These are phyloP conservation scores for Hypsizygus ulmarius DNA, from an alignment of 1,284 basidiomycete species.

Conservation along the genomic window DNA sequence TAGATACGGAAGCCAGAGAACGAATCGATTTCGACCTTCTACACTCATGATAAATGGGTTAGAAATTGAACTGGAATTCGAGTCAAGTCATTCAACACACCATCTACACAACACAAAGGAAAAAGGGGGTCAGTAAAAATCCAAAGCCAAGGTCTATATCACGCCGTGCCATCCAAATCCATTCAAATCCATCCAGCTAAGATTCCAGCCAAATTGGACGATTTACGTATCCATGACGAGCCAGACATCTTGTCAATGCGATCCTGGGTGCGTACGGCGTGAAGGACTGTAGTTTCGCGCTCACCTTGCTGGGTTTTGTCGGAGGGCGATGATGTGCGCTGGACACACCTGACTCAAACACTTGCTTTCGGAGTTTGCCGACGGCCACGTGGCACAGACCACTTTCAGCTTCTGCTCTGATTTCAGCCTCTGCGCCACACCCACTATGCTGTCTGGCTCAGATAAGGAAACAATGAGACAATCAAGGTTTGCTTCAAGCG, in stretches of 20 bases:
- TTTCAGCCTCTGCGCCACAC: background rate
- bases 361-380: slow-evolving; percentile 20
- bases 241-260: slow-evolving; percentile 15
- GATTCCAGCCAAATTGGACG: slow-evolving; percentile 19
- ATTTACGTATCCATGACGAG: slow-evolving; percentile 24
- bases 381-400: slow-evolving; percentile 14
- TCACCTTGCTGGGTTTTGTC: slow-evolving; percentile 59
- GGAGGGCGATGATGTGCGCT: slow-evolving; percentile 29
- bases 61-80: slow-evolving; percentile 12
- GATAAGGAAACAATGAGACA: too few species aligned
- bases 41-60: slow-evolving; percentile 35
- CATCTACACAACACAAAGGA: slow-evolving; percentile 30
- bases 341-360: slow-evolving; percentile 10
- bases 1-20: slow-evolving; percentile 97
- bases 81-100: slow-evolving; percentile 25
- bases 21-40: slow-evolving; percentile 97
- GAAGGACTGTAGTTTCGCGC: slow-evolving; percentile 34
- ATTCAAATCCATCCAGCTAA: slow-evolving; percentile 42
- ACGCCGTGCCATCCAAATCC: slow-evolving; percentile 40
- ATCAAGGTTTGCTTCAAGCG: too few species aligned
- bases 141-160: slow-evolving; percentile 13
- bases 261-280: slow-evolving; percentile 14
- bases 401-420: too few species aligned
- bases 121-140: slow-evolving; percentile 24
- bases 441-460: too few species aligned